Evolutionary conservation across 192 early-diverging fungal genomes (phyloP), one percentile per base, ranked within the genome.

Genomic region (Cladochytrium replicatum): DNA sequence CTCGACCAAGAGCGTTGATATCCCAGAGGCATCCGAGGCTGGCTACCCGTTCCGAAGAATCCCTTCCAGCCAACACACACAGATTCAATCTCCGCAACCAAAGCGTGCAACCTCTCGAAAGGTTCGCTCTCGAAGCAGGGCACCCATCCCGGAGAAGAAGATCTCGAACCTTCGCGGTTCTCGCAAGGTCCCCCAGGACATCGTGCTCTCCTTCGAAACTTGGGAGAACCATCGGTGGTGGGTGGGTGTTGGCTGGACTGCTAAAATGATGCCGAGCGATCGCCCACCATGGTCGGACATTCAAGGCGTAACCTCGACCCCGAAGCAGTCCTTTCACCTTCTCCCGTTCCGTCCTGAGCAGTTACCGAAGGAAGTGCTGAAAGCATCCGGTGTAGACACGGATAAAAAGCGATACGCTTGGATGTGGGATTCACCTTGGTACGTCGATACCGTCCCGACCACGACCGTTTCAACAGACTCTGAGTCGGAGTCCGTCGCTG

Each of bases 141-240:
- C n/a, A n/a, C n/a, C n/a, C n/a, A n/a, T n/a, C n/a, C n/a, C n/a
- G n/a, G n/a, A n/a, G n/a, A n/a, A n/a, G n/a, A n/a, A n/a, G n/a
- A n/a, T n/a, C n/a, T n/a, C n/a, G n/a, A n/a, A n/a, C n/a, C n/a
- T n/a, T n/a, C n/a, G n/a, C n/a, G n/a, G n/a, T n/a, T n/a, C n/a
- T n/a, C n/a, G 19, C 22, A 7, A 15, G 15, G 37, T 57, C n/a
- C 22, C 61, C 52, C 41, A 46, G 57, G 43, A 51, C 50, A 4
- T 58, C 60, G 11, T 32, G 22, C 46, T 61, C 22, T 41, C 21
- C 19, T 58, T 60, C 22, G 54, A 48, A 21, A 52, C 57, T n/a
- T 80, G 61, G 50, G 75, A 81, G 64, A 77, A 81, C 65, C 75
- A 81, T 57, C 69, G 78, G 24, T 81, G 78, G 78, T 81, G 75